Percentiles rank a stretch among this genome's conserved stretches.
phyloP scores from a whole-genome alignment of 345 rosid genomes.

The Limnanthes douglasii region DNA sequence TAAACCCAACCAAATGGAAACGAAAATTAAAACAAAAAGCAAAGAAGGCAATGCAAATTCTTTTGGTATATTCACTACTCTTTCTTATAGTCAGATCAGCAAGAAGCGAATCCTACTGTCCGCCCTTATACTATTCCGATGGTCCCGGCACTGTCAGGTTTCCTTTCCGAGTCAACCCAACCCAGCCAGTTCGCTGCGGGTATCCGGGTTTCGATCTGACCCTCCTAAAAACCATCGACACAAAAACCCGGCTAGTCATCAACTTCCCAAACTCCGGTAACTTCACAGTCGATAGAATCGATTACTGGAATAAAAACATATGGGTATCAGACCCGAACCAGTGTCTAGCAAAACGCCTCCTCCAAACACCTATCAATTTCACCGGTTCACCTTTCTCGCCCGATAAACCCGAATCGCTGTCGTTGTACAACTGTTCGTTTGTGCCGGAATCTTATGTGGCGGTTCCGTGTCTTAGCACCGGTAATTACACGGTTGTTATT shows the following conservation, averaged over 20 bases:
- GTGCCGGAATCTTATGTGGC: background rate
- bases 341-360: conserved; percentile 22
- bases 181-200: conserved; percentile 10
- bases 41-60: no score
- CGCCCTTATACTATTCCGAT: background rate
- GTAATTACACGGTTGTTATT: conserved; percentile 7
- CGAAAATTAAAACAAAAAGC: no score
- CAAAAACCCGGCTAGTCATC: conserved; percentile 10
- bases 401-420: background rate
- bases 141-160: conserved; percentile 11
- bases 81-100: no score
- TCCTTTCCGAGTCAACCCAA: conserved; percentile 19
- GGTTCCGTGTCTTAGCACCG: conserved; percentile 12
- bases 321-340: conserved; percentile 19
- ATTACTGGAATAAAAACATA: conserved; percentile 17
- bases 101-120: conserved; percentile 7
- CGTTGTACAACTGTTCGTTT: conserved; percentile 25
- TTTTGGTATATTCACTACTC: no score
- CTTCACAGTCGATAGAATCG: conserved; percentile 20
- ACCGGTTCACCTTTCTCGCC: conserved; percentile 13
- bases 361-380: conserved; percentile 9
- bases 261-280: conserved; percentile 18
- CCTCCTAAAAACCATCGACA: conserved; percentile 14
- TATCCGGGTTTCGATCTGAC: conserved; percentile 29
- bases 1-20: no score